Percentiles rank a stretch among this genome's conserved stretches.
Evolutionary conservation across 306 rosid species (phyloP).

Genomic region (Corylus avellana): DNA sequence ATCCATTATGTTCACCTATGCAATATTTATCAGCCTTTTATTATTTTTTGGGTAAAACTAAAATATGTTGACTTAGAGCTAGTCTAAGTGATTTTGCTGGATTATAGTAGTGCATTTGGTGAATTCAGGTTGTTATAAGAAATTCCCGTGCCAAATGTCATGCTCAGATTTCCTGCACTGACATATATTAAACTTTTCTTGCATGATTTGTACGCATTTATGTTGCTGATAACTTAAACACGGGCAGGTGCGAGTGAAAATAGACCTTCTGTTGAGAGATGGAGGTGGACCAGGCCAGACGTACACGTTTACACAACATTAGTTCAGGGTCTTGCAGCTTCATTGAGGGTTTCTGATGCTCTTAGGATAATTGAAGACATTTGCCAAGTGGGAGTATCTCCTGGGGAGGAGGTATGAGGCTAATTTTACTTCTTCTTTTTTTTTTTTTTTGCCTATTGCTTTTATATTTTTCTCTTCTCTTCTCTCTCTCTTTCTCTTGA

Average conservation of each 20-base stretch:
- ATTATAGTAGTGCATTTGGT: not conserved
- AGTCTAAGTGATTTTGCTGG: not conserved
- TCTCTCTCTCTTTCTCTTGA: too few relatives aligned
- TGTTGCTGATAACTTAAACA: slow-evolving; percentile 16
- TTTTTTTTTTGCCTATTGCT: too few relatives aligned
- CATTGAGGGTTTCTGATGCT: slow-evolving; percentile 89
- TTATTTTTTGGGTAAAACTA: not conserved
- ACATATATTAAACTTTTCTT: not conserved
- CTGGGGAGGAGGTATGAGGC: slow-evolving; percentile 79
- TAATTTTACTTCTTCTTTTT: not conserved
- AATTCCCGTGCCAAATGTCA: not conserved
- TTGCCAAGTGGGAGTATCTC: slow-evolving; percentile 83
- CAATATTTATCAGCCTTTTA: not conserved
- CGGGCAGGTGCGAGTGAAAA: slow-evolving; percentile 48
- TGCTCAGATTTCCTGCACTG: not conserved
- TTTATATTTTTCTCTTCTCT: too few relatives aligned
- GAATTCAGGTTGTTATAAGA: not conserved
- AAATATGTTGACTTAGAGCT: not conserved
- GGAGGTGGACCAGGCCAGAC: slow-evolving; percentile 92
- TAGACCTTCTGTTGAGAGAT: slow-evolving; percentile 54
- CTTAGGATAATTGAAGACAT: slow-evolving; percentile 65
- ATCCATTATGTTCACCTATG: not conserved
- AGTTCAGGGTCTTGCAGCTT: slow-evolving; percentile 80
- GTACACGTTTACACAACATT: slow-evolving; percentile 53
- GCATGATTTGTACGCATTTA: not conserved